Evolutionary conservation across 1,139 yeast genomes (phyloP), one percentile per base, ranked within the genome.

Genomic region (Debaryomycetaceae sp.): DNA sequence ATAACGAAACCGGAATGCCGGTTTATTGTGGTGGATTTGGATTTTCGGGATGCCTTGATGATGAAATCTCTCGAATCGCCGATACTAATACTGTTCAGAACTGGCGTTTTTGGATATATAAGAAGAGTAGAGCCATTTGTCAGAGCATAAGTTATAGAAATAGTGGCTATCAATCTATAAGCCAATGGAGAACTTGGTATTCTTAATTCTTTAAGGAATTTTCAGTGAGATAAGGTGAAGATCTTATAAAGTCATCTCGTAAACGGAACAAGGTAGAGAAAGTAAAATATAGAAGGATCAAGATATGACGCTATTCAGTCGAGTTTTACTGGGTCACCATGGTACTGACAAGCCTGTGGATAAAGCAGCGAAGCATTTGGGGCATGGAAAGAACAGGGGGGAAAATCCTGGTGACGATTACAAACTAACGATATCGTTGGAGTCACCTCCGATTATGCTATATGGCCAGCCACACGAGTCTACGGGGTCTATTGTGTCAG

Each of bases 371-470:
- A 22, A 22, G 11, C 11, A 11, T 8, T 8, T 11, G 26, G 26
- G 26, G 4, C 26, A 22, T 22, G 26, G 26, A 22, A 22, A 22
- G 26, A 2, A 8, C 3, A 11, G 11, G 3, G 26, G 26, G 4
- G 26, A 22, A 11, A 22, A 11, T 8, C 4, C 3, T 11, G 11
- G 11, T 2, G 26, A 22, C 7, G 26, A 11, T 3, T 22, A 22
- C 34, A 35, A 18, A 39, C 64, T 91, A 22, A 60, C 79, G 1
- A 74, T 92, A 36, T 72, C 75, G 33, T 69, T 92, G 22, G 98
- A 92, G 58, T 83, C 95, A 0, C 98, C 98, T 1, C 98, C 99
- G 0, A 71, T 91, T 30, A 79, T 88, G 30, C 64, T 92, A 42
- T 91, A 85, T 56, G 98, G 98, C 0, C 65, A 74, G 3, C 86